phyloP scores from a whole-genome alignment of 2,329 filamentous ascomycete species.

The Colletotrichum liaoningense region DNA sequence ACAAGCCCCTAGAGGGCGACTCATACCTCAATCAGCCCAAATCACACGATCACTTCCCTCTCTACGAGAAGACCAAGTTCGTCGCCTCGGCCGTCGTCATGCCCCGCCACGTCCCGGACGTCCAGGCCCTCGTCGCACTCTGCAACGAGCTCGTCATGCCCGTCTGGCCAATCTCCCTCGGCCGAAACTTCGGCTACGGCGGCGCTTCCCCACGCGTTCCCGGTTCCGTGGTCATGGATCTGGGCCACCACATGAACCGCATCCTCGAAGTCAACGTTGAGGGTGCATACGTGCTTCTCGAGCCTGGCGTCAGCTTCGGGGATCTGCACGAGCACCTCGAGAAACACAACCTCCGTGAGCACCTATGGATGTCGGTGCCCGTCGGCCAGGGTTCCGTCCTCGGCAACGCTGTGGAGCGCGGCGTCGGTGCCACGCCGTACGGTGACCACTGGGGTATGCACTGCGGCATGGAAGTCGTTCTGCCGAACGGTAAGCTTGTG shows the following conservation, averaged over 20 bases:
- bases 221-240: conserved; percentile 55
- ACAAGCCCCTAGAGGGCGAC: conserved; percentile 33
- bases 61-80: conserved; percentile 55
- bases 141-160: conserved; percentile 49
- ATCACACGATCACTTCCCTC: conserved; percentile 50
- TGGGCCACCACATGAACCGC: conserved; percentile 53
- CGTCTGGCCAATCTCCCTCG: conserved; percentile 51
- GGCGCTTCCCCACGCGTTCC: conserved; percentile 55
- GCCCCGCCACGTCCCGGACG: conserved; percentile 50
- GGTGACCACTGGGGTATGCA: conserved; percentile 56
- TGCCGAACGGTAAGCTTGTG: conserved; percentile 54
- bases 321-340: conserved; percentile 47
- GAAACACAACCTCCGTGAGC: conserved; percentile 48
- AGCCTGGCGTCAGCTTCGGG: conserved; percentile 55
- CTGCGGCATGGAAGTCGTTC: conserved; percentile 56
- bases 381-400: conserved; percentile 58
- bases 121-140: conserved; percentile 53
- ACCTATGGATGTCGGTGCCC: conserved; percentile 56
- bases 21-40: conserved; percentile 39
- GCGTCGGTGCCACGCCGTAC: conserved; percentile 59
- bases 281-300: conserved; percentile 53
- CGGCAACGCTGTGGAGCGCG: conserved; percentile 58
- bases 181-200: conserved; percentile 56
- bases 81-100: conserved; percentile 52
- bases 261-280: conserved; percentile 52